phyloP scores from a whole-genome alignment of 2,329 filamentous ascomycete genomes.

The Escovopsis sp. region DNA sequence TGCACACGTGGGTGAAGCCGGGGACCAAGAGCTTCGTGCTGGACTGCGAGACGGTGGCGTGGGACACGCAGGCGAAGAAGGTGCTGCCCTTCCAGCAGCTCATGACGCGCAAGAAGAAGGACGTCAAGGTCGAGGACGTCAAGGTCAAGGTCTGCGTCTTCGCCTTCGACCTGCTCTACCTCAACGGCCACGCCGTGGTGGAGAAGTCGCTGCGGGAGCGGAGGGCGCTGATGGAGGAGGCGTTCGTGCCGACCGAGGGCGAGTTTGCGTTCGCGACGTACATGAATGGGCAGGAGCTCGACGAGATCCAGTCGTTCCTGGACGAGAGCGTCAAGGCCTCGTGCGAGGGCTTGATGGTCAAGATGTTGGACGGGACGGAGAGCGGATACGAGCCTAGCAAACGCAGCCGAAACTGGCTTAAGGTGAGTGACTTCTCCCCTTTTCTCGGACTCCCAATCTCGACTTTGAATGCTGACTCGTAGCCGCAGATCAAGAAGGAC shows the following conservation, averaged over 20 bases:
- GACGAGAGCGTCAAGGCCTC: constrained; percentile 93
- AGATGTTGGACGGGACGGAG: constrained; percentile 90
- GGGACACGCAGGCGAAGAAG: constrained; percentile 91
- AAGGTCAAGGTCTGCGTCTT: constrained; percentile 96
- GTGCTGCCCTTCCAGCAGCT: constrained; percentile 93
- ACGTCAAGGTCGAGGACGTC: constrained; percentile 87
- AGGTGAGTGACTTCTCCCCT: constrained; percentile 41
- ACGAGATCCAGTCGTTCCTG: constrained; percentile 82
- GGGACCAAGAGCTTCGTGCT: constrained; percentile 90
- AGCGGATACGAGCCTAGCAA: constrained; percentile 94
- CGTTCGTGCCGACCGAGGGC: constrained; percentile 67
- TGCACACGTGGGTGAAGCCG: constrained; percentile 76
- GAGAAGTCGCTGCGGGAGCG: constrained; percentile 76
- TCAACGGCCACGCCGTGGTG: constrained; percentile 82
- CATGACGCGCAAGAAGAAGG: constrained; percentile 96
- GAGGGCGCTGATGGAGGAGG: constrained; percentile 54
- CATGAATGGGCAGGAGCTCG: constrained; percentile 76
- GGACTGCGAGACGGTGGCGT: constrained; percentile 96
- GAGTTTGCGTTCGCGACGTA: constrained; percentile 83
- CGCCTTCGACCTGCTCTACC: constrained; percentile 85
- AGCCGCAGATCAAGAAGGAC: constrained; percentile 79
- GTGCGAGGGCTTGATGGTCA: constrained; percentile 97
- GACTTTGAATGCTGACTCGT: not conserved
- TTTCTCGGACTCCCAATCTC: not conserved
- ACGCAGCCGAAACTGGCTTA: constrained; percentile 94